These are phyloP conservation scores for Komagataella populi DNA, from an alignment of 805 yeast species.

Conservation along the genomic window DNA sequence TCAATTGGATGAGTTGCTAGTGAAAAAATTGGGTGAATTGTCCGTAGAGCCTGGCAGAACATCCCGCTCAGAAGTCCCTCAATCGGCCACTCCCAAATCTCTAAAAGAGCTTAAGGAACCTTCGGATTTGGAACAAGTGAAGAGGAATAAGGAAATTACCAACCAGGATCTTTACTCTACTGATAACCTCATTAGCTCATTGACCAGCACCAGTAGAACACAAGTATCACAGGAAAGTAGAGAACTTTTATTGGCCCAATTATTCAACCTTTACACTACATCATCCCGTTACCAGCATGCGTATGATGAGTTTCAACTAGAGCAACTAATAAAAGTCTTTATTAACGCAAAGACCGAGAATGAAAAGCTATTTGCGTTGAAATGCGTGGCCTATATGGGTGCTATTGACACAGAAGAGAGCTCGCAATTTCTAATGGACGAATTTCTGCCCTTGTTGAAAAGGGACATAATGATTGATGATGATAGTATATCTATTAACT, in stretches of 20 bases:
- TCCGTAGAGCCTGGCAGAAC: not conserved
- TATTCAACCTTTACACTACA: constrained; percentile 31
- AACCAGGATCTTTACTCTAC: constrained; percentile 17
- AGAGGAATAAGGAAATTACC: constrained; percentile 4
- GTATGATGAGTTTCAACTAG: constrained; percentile 1
- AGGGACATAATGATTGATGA: constrained; percentile 6
- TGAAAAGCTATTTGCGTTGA: constrained; percentile 11
- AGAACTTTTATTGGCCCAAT: constrained; percentile 35
- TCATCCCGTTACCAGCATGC: constrained; percentile 7
- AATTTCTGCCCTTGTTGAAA: constrained; percentile 15
- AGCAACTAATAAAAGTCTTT: constrained; percentile 16
- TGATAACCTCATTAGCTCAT: constrained; percentile 29
- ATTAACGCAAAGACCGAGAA: constrained; percentile 6
- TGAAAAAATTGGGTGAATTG: not conserved
- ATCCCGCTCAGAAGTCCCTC: not conserved
- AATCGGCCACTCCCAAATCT: not conserved
- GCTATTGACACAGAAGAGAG: constrained; percentile 39
- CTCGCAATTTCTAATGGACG: constrained; percentile 18
- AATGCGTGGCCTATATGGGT: constrained; percentile 27
- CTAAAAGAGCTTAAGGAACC: not conserved
- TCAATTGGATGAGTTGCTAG: constrained; percentile 10
- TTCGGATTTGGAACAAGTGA: not conserved
- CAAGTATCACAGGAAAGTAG: constrained; percentile 32
- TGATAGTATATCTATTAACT: constrained; percentile 4
- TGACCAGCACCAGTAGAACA: constrained; percentile 20